Conservation (phyloP, 768 basidiomycete species). For the Mycena metata region DNA sequence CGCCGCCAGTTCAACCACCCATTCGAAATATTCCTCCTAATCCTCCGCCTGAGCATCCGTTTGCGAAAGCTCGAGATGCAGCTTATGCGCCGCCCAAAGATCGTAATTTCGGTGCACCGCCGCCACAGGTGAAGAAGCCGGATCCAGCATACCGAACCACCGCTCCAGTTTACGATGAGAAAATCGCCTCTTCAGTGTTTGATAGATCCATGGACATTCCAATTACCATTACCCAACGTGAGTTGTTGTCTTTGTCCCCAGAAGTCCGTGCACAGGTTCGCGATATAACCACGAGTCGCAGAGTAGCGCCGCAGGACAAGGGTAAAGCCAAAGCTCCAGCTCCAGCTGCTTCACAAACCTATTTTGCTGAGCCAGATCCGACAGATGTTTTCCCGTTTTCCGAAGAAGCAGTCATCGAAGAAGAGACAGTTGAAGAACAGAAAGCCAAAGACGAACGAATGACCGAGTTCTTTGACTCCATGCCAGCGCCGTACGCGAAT, state of each 20-base stretch:
- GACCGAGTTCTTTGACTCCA: neutral
- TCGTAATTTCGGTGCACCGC: slow-evolving; percentile 32
- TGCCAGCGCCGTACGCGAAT: no score
- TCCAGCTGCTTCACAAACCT: no score
- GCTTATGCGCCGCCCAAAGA: slow-evolving; percentile 33
- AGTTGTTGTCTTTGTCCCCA: neutral
- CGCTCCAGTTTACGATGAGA: no score
- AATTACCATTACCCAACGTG: neutral
- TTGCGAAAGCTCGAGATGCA: slow-evolving; percentile 14
- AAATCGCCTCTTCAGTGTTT: neutral
- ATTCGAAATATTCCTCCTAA: no score
- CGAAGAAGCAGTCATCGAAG: neutral
- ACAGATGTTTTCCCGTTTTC: neutral
- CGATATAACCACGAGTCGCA: no score
- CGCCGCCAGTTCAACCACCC: neutral
- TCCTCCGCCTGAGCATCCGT: neutral
- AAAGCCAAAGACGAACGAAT: neutral
- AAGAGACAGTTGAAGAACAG: neutral
- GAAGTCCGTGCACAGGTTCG: neutral
- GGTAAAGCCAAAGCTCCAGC: no score
- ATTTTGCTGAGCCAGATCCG: no score
- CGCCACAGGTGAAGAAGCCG: neutral
- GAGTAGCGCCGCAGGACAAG: no score
- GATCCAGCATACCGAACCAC: no score
- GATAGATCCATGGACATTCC: slow-evolving; percentile 1